These are phyloP conservation scores for Cladosporium oxysporum DNA, from an alignment of 2,329 filamentous ascomycete species.

Conservation along the genomic window DNA sequence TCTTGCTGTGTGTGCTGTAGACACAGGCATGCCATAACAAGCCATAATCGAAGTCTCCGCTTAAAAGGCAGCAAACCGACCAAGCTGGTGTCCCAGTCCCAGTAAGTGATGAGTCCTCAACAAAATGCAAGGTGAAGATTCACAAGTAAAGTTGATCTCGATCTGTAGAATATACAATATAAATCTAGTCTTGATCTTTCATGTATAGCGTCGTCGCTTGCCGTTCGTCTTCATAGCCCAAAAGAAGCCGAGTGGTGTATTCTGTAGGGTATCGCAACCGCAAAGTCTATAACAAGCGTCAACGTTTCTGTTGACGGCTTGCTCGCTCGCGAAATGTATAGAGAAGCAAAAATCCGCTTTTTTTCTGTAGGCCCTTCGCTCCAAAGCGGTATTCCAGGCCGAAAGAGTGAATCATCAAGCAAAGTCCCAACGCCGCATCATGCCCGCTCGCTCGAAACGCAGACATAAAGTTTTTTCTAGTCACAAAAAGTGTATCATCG, in stretches of 20 bases:
- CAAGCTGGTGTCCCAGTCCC: background rate
- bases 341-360: slow-evolving; percentile 7
- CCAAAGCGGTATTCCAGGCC: slow-evolving; percentile 4
- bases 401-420: background rate
- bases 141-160: background rate
- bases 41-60: background rate
- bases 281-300: background rate
- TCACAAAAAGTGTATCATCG: slow-evolving; percentile 1
- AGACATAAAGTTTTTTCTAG: slow-evolving; percentile 10
- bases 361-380: background rate
- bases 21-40: background rate
- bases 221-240: background rate
- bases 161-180: background rate
- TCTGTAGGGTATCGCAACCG: background rate
- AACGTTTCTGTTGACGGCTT: background rate
- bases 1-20: background rate
- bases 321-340: slow-evolving; percentile 3
- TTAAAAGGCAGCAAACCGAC: no score
- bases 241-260: slow-evolving; percentile 11
- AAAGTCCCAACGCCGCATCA: slow-evolving; percentile 7
- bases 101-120: background rate
- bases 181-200: background rate
- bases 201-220: background rate
- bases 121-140: background rate
- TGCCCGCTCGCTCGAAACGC: slow-evolving; percentile 18